Conservation (phyloP, 2,329 filamentous ascomycete species). For the Diaporthe caulivora region DNA sequence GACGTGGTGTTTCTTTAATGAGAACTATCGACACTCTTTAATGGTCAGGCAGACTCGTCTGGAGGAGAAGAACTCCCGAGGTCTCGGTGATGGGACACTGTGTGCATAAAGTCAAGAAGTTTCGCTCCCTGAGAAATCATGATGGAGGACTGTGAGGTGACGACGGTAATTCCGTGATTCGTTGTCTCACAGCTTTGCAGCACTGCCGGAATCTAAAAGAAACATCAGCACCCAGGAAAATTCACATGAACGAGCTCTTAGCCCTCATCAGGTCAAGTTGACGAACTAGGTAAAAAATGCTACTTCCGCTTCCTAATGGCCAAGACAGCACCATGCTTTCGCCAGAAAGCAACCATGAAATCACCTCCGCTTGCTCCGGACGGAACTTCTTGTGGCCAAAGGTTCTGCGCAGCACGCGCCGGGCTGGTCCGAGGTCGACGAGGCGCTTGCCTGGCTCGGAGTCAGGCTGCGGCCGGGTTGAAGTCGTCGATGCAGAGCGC, state of each 20-base stretch:
- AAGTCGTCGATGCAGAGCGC: background rate
- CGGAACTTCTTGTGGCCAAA: background rate
- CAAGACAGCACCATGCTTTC: background rate
- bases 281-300: background rate
- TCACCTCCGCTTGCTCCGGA: background rate
- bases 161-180: background rate
- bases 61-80: too few relatives aligned
- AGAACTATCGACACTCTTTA: constrained; percentile 49
- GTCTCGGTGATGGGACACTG: too few relatives aligned
- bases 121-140: too few relatives aligned
- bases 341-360: background rate
- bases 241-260: too few relatives aligned
- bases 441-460: background rate
- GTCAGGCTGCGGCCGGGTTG: background rate
- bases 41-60: constrained; percentile 51
- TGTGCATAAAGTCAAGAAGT: too few relatives aligned
- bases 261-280: background rate
- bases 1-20: constrained; percentile 51
- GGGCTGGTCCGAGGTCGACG: background rate
- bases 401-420: background rate
- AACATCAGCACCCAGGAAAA: background rate
- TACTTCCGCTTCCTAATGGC: background rate
- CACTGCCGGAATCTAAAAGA: background rate
- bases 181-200: background rate
- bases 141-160: background rate